Evolutionary conservation across 2,329 filamentous ascomycete species (phyloP).

Genomic region (Fusarium sp.): DNA sequence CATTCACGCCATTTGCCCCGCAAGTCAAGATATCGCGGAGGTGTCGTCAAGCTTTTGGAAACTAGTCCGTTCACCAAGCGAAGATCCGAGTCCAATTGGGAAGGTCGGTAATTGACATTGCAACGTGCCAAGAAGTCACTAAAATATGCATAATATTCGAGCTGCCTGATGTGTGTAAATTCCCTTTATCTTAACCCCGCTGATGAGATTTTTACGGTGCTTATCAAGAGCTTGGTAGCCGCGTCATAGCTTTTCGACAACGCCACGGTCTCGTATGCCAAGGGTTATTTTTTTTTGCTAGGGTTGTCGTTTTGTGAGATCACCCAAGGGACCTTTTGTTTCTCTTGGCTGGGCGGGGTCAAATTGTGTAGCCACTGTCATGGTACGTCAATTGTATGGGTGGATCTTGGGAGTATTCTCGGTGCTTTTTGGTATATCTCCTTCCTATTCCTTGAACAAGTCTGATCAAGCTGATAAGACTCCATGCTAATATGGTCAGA

Average conservation of each 20-base stretch:
- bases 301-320: too few relatives aligned
- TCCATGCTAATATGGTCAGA: not conserved
- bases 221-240: not conserved
- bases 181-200: conserved; percentile 5
- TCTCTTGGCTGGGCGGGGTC: conserved; percentile 15
- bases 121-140: conserved; percentile 39
- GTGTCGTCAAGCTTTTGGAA: conserved; percentile 24
- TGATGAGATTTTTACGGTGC: not conserved
- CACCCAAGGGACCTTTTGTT: conserved; percentile 28
- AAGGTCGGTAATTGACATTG: conserved; percentile 27
- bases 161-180: conserved; percentile 36
- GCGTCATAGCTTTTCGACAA: not conserved
- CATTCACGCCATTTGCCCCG: conserved; percentile 33
- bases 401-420: not conserved
- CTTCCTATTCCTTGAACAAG: not conserved
- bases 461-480: not conserved
- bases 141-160: conserved; percentile 36
- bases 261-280: not conserved
- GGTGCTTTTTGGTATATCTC: not conserved
- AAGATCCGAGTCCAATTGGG: conserved; percentile 27
- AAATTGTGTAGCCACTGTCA: not conserved
- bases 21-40: conserved; percentile 27
- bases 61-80: conserved; percentile 13
- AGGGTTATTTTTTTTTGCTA: too few relatives aligned
- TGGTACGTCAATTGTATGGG: not conserved